Percentiles rank a stretch among this genome's conserved stretches.
Evolutionary conservation across 1,284 basidiomycete species (phyloP).

Genomic region (Trichosporon sp.): DNA sequence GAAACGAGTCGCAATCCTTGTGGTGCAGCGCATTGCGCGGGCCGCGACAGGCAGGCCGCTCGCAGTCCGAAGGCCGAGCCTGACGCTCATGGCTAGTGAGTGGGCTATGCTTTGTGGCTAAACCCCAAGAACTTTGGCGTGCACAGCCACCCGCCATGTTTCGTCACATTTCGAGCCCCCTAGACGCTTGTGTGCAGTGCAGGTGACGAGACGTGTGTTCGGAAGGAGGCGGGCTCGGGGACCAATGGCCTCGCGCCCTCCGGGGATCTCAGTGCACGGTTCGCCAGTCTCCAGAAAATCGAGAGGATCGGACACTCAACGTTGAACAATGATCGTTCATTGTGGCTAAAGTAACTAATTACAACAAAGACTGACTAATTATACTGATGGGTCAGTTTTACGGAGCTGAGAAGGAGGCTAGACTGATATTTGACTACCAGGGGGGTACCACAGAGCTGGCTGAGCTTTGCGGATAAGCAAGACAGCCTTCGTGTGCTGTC

Average conservation of each 20-base stretch:
- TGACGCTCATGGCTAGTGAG: too few relatives aligned
- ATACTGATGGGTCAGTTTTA: neutral
- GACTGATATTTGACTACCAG: neutral
- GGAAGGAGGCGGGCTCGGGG: neutral
- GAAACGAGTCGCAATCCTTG: too few relatives aligned
- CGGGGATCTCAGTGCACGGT: neutral
- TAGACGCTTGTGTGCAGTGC: too few relatives aligned
- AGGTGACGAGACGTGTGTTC: neutral
- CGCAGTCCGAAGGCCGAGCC: too few relatives aligned
- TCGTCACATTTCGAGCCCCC: too few relatives aligned
- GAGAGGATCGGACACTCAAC: neutral
- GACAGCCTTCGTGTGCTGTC: neutral
- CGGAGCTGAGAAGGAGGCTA: too few relatives aligned
- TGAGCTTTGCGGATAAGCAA: neutral
- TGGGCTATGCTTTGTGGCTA: too few relatives aligned
- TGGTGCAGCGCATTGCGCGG: too few relatives aligned
- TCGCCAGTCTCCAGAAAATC: neutral
- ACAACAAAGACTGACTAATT: neutral
- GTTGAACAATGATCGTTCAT: neutral
- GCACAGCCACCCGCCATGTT: too few relatives aligned
- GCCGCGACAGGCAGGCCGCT: too few relatives aligned
- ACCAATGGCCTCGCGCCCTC: too few relatives aligned
- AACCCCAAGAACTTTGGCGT: too few relatives aligned
- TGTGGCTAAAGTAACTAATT: neutral
- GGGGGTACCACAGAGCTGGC: neutral